phyloP scores from a whole-genome alignment of 179 eudicot genomes.

The Monotropa hypopitys region DNA sequence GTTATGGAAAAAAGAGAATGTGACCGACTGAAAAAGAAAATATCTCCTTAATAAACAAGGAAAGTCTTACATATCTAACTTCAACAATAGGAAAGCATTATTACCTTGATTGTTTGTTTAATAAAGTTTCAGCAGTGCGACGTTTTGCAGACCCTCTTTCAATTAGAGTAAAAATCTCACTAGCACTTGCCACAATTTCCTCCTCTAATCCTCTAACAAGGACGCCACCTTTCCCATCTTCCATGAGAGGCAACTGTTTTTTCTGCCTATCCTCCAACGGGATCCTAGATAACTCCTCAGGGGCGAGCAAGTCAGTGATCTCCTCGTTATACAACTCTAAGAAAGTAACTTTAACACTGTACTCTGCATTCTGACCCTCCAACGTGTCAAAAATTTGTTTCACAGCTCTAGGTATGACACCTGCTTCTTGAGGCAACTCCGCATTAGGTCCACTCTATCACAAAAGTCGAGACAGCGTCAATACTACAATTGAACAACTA shows the following conservation, averaged over 20 bases:
- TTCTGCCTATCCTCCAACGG: conserved; percentile 77
- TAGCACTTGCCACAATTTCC: conserved; percentile 88
- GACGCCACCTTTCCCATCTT: conserved; percentile 98
- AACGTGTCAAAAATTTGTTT: conserved; percentile 88
- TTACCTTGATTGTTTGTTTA: conserved; percentile 94
- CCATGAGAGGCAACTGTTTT: conserved; percentile 88
- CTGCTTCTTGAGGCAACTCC: conserved; percentile 78
- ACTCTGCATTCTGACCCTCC: conserved; percentile 91
- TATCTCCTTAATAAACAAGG: background rate
- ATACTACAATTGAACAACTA: background rate
- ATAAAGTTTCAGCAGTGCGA: conserved; percentile 92
- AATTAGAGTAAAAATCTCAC: conserved; percentile 82
- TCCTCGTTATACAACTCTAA: conserved; percentile 91
- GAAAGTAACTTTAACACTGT: conserved; percentile 96
- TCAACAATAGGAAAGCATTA: background rate
- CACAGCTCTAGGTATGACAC: conserved; percentile 91
- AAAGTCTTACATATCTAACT: background rate
- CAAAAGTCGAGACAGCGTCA: background rate
- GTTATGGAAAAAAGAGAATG: conserved; percentile 94
- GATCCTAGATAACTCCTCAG: conserved; percentile 68
- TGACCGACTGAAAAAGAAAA: conserved; percentile 58
- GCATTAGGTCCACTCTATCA: conserved; percentile 69
- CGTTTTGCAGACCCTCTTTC: conserved; percentile 98
- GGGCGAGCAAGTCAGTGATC: conserved; percentile 91
- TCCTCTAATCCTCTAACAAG: conserved; percentile 93